phyloP scores from a whole-genome alignment of 2,329 filamentous ascomycete genomes.

The Neospermospora avenae region DNA sequence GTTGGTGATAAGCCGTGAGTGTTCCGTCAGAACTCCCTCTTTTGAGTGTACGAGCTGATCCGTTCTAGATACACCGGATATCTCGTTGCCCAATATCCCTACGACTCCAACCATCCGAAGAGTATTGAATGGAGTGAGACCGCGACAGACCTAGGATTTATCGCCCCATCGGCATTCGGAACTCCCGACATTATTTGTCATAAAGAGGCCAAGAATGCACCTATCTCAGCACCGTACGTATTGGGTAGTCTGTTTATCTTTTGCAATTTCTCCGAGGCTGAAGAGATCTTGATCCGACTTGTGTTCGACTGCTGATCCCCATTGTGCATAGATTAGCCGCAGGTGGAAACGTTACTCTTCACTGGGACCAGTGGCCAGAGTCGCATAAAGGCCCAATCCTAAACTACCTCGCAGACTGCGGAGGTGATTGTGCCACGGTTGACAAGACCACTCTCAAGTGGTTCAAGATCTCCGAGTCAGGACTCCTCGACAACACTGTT shows the following conservation, averaged over 20 bases:
- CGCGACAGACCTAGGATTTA: conserved; percentile 46
- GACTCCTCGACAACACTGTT: conserved; percentile 30
- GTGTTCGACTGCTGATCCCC: no score
- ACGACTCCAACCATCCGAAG: conserved; percentile 25
- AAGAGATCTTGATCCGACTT: no score
- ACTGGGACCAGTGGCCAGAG: conserved; percentile 49
- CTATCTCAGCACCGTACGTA: conserved; percentile 39
- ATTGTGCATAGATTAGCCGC: no score
- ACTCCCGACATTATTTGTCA: conserved; percentile 49
- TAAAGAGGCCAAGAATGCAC: conserved; percentile 40
- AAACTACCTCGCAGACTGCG: conserved; percentile 28
- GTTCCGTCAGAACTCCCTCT: not conserved
- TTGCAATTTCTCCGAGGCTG: no score
- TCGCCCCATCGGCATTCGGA: conserved; percentile 44
- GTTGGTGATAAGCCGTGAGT: conserved; percentile 38
- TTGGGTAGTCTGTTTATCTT: no score
- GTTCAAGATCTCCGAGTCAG: conserved; percentile 43
- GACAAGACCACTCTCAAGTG: conserved; percentile 36
- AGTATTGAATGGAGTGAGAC: conserved; percentile 41
- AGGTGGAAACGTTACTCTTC: conserved; percentile 45
- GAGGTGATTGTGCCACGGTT: conserved; percentile 38
- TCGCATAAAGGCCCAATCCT: conserved; percentile 41
- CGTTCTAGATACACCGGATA: conserved; percentile 34
- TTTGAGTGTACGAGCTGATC: not conserved
- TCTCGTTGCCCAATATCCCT: conserved; percentile 19